Percentiles rank a stretch among this genome's conserved stretches.
These are phyloP conservation scores for Yarrowia sp. DNA, from an alignment of 805 yeast genomes.

Conservation along the genomic window DNA sequence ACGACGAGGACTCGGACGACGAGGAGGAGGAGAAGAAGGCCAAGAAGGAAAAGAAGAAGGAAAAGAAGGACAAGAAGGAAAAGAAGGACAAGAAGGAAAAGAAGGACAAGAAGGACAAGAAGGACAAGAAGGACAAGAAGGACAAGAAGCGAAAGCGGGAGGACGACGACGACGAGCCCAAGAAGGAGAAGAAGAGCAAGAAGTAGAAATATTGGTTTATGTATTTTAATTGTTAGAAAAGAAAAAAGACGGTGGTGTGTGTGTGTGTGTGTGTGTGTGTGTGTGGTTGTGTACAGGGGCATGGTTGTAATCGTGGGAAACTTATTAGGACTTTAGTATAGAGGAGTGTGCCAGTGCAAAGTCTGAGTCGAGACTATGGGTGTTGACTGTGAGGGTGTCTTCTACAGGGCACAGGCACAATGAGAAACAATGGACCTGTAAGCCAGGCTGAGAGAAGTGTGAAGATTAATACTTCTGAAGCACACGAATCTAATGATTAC, in stretches of 20 bases:
- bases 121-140: constrained; percentile 38
- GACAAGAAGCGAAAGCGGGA: constrained; percentile 37
- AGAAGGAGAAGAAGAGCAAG: constrained; percentile 36
- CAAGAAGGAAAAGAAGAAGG: constrained; percentile 58
- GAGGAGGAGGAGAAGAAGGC: constrained; percentile 33
- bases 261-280: no score
- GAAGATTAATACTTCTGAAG: no score
- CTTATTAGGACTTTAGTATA: no score
- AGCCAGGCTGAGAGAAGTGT: no score
- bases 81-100: constrained; percentile 33
- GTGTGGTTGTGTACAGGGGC: no score
- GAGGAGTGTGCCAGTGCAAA: no score
- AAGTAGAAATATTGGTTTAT: constrained; percentile 28
- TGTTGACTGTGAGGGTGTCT: no score
- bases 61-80: constrained; percentile 35
- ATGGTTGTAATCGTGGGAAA: no score
- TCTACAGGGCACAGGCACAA: no score
- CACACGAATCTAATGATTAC: no score
- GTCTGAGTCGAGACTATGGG: no score
- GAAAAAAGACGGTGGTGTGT: not conserved
- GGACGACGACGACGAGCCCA: constrained; percentile 38
- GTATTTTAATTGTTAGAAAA: constrained; percentile 23
- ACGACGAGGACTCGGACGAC: constrained; percentile 39
- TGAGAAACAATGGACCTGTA: no score
- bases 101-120: constrained; percentile 37